These are phyloP conservation scores for Albatrellus ellisii DNA, from an alignment of 768 basidiomycete genomes.

Conservation along the genomic window DNA sequence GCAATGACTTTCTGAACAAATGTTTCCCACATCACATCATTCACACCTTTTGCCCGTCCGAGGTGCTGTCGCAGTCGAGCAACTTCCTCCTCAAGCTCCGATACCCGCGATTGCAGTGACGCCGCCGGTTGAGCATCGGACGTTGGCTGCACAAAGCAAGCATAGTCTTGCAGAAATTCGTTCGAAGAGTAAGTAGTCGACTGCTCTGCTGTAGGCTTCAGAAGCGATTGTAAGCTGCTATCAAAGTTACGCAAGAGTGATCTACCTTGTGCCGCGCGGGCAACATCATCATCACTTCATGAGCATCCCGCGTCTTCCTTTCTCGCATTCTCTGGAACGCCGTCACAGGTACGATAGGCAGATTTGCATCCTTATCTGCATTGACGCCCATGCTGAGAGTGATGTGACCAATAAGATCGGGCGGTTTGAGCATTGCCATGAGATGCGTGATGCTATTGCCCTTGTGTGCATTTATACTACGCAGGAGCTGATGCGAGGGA, in stretches of 20 bases:
- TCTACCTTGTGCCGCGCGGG: conserved; percentile 33
- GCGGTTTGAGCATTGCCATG: conserved; percentile 70
- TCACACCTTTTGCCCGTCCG: conserved; percentile 78
- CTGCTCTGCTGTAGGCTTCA: conserved; percentile 14
- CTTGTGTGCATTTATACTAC: conserved; percentile 41
- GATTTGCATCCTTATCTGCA: conserved; percentile 30
- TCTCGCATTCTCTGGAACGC: conserved; percentile 70
- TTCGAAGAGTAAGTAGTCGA: conserved; percentile 30
- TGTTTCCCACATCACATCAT: conserved; percentile 88
- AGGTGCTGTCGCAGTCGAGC: conserved; percentile 52
- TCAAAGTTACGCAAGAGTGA: background rate
- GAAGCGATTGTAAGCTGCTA: background rate
- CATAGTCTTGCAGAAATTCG: conserved; percentile 53
- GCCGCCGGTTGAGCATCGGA: conserved; percentile 21
- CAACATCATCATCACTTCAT: conserved; percentile 57
- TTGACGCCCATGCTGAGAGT: conserved; percentile 44
- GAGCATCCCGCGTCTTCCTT: conserved; percentile 46
- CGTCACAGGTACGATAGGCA: conserved; percentile 52
- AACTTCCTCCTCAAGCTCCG: conserved; percentile 65
- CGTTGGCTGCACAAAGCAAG: conserved; percentile 43
- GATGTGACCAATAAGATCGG: conserved; percentile 76
- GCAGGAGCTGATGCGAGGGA: conserved; percentile 80
- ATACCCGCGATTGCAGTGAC: conserved; percentile 40
- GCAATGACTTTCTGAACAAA: conserved; percentile 53
- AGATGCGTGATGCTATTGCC: conserved; percentile 41